Conservation (phyloP, 345 rosid genomes). For the Euclidium syriacum region DNA sequence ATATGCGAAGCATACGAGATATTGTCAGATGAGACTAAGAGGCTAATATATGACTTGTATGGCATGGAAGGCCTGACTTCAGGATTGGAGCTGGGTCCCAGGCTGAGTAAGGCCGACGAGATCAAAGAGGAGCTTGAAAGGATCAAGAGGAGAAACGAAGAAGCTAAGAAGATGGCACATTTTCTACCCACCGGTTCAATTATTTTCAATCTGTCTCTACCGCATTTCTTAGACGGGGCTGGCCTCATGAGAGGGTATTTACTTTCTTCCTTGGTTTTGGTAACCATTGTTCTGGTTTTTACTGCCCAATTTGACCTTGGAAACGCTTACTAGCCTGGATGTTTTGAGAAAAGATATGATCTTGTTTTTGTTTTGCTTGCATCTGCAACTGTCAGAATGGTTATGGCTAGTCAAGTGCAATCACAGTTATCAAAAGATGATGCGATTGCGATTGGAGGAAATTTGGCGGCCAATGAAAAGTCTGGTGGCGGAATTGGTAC, state of each 20-base stretch:
- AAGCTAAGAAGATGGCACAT: slow-evolving; percentile 55
- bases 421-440: slow-evolving; percentile 74
- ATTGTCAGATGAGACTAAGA: slow-evolving; percentile 71
- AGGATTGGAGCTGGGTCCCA: slow-evolving; percentile 87
- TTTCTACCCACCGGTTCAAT: slow-evolving; percentile 68
- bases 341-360: not conserved
- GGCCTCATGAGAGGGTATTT: slow-evolving; percentile 87
- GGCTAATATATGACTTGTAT: slow-evolving; percentile 82
- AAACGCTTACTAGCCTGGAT: not conserved
- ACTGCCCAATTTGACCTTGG: not conserved
- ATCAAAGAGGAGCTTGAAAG: slow-evolving; percentile 78
- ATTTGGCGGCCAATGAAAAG: slow-evolving; percentile 62
- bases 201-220: slow-evolving; percentile 59
- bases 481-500: slow-evolving; percentile 76
- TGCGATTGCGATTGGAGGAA: slow-evolving; percentile 64
- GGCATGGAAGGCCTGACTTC: slow-evolving; percentile 91
- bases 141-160: slow-evolving; percentile 57
- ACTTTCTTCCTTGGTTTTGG: not conserved
- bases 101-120: slow-evolving; percentile 75
- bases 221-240: slow-evolving; percentile 66
- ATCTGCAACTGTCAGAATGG: slow-evolving; percentile 52
- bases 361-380: slow-evolving; percentile 16
- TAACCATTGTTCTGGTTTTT: slow-evolving; percentile 5
- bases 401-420: slow-evolving; percentile 77
- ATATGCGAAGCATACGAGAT: slow-evolving; percentile 92